Percentiles rank a stretch among this genome's conserved stretches.
These are phyloP conservation scores for Mycosphaerella arachidis DNA, from an alignment of 2,329 filamentous ascomycete species.

Conservation along the genomic window DNA sequence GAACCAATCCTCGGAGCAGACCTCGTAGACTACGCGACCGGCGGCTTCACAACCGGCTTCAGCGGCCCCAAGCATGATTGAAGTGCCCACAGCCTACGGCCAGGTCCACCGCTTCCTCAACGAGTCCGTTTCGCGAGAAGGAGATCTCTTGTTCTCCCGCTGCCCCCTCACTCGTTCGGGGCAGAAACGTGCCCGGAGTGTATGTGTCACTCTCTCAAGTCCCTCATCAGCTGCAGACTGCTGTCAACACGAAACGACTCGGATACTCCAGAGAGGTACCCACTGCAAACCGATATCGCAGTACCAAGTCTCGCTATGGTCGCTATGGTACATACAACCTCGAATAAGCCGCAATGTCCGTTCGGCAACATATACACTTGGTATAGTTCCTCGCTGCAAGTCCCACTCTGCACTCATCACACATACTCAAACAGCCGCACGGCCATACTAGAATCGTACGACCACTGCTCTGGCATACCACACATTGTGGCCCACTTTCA, in stretches of 20 bases:
- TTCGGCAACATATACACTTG: constrained; percentile 89
- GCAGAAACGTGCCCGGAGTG: too few species aligned
- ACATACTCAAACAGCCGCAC: constrained; percentile 87
- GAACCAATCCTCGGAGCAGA: background rate
- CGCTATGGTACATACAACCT: constrained; percentile 76
- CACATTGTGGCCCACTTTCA: constrained; percentile 74
- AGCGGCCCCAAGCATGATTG: constrained; percentile 3
- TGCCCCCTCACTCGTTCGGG: too few species aligned
- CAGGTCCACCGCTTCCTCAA: constrained; percentile 1
- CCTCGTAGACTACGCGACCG: constrained; percentile 3
- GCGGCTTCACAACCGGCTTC: constrained; percentile 5
- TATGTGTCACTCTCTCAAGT: too few species aligned
- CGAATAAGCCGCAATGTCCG: constrained; percentile 83
- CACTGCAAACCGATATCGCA: background rate
- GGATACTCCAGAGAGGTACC: background rate
- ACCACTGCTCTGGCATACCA: constrained; percentile 84
- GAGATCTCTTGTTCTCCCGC: background rate
- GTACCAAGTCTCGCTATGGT: background rate
- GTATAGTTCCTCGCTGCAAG: constrained; percentile 96
- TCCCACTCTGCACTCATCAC: constrained; percentile 90
- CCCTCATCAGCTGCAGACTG: too few species aligned
- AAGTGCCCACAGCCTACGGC: constrained; percentile 5
- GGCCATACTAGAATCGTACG: constrained; percentile 93
- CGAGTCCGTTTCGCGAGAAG: background rate
- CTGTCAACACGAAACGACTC: background rate